These are phyloP conservation scores for Metarhizium guizhouense DNA, from an alignment of 2,329 filamentous ascomycete species.

Conservation along the genomic window DNA sequence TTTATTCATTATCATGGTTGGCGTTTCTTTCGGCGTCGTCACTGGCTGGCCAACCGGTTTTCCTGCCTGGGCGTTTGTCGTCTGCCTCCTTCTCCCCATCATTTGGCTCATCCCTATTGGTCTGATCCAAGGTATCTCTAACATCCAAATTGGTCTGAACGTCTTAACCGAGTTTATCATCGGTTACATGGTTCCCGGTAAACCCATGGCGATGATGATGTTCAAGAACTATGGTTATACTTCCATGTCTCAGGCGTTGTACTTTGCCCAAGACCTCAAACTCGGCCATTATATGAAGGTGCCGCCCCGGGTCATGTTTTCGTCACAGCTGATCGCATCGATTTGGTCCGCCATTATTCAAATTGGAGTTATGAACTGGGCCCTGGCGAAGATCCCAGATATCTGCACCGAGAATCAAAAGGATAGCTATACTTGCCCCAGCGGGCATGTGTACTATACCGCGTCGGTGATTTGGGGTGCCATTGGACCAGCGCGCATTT, in stretches of 20 bases:
- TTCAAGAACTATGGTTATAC: constrained; percentile 69
- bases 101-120: constrained; percentile 53
- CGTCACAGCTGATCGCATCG: constrained; percentile 49
- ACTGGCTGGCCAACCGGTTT: constrained; percentile 48
- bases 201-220: constrained; percentile 66
- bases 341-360: constrained; percentile 54
- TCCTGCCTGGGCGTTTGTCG: constrained; percentile 47
- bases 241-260: constrained; percentile 56
- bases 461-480: constrained; percentile 65
- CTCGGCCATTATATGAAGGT: constrained; percentile 62
- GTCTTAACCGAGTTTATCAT: constrained; percentile 66
- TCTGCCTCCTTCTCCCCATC: constrained; percentile 48
- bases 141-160: constrained; percentile 57
- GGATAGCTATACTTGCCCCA: constrained; percentile 48
- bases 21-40: constrained; percentile 44
- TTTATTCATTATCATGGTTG: constrained; percentile 44
- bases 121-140: constrained; percentile 52
- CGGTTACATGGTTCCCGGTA: constrained; percentile 64
- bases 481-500: constrained; percentile 63
- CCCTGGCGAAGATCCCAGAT: constrained; percentile 49
- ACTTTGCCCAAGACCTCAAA: constrained; percentile 58
- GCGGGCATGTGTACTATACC: constrained; percentile 53
- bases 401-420: constrained; percentile 48
- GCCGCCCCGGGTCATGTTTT: constrained; percentile 53
- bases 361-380: constrained; percentile 58